A percentile compares a stretch with the other conserved stretches of the same genome.
Evolutionary conservation across 345 rosid genomes (phyloP).

Genomic region (Cardamine occulta): DNA sequence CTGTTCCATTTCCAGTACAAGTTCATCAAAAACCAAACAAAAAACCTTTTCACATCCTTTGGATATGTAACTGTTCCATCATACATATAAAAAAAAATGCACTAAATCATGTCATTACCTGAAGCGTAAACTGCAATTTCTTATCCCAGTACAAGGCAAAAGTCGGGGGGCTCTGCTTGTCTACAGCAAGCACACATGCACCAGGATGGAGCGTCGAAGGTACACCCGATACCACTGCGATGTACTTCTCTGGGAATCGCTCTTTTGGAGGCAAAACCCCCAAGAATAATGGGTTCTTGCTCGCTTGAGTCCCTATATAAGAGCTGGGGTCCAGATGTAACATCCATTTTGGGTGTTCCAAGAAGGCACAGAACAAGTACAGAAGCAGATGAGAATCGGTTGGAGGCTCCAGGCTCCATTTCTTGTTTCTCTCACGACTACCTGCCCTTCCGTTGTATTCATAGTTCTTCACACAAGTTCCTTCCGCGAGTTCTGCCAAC

Average conservation of each 20-base stretch:
- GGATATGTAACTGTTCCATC: neutral
- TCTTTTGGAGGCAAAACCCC: slow-evolving; percentile 89
- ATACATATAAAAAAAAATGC: neutral
- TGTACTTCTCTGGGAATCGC: slow-evolving; percentile 89
- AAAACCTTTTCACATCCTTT: slow-evolving; percentile 1
- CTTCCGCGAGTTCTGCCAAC: slow-evolving; percentile 82
- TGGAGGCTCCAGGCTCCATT: slow-evolving; percentile 81
- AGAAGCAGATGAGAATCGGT: slow-evolving; percentile 89
- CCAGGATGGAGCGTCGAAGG: slow-evolving; percentile 88
- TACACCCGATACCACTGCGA: slow-evolving; percentile 67
- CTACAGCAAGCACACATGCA: slow-evolving; percentile 75
- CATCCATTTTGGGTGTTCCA: slow-evolving; percentile 99
- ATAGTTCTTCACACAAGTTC: slow-evolving; percentile 91
- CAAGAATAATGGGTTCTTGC: slow-evolving; percentile 84
- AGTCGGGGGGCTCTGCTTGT: slow-evolving; percentile 68
- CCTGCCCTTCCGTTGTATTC: slow-evolving; percentile 77
- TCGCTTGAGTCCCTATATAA: slow-evolving; percentile 76
- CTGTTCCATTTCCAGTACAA: slow-evolving; percentile 49
- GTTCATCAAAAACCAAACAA: neutral
- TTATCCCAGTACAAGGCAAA: slow-evolving; percentile 93
- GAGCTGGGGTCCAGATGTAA: slow-evolving; percentile 88
- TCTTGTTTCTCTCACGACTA: slow-evolving; percentile 69
- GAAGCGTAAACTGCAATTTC: slow-evolving; percentile 80
- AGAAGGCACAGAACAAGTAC: slow-evolving; percentile 88
- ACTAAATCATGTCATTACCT: slow-evolving; percentile 52